Conservation (phyloP, 2,329 filamentous ascomycete genomes). For the Colletotrichum neosansevieriae region DNA sequence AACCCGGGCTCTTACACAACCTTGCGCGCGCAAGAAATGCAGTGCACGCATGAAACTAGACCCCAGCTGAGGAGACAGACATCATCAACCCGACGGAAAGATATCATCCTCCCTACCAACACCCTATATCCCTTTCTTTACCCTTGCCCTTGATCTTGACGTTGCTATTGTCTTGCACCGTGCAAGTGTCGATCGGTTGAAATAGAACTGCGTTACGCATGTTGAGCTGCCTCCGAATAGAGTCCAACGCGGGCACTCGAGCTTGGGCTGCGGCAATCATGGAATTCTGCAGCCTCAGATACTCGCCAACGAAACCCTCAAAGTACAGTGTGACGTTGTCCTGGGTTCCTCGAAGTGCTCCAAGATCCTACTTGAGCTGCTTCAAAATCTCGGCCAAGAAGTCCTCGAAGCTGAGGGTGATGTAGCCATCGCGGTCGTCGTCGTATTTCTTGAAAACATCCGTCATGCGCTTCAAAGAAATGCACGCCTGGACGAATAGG, state of each 20-base stretch:
- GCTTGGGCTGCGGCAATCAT: no score
- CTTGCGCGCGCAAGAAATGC: neutral
- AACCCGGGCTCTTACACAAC: neutral
- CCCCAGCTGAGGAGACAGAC: constrained; percentile 2
- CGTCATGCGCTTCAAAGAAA: constrained; percentile 97
- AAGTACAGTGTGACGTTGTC: no score
- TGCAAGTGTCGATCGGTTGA: no score
- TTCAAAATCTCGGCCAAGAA: constrained; percentile 78
- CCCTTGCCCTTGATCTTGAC: no score
- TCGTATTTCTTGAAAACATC: constrained; percentile 99
- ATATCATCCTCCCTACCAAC: neutral
- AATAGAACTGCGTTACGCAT: no score
- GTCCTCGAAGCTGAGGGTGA: constrained; percentile 85
- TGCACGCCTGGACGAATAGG: constrained; percentile 97
- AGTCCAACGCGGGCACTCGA: no score
- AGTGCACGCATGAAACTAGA: constrained; percentile 15
- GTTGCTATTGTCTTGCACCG: no score
- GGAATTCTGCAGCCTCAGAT: no score
- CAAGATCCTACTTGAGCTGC: constrained; percentile 63
- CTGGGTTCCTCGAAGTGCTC: no score
- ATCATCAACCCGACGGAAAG: neutral
- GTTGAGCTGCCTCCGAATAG: no score
- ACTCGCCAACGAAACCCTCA: no score
- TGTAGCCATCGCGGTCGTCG: constrained; percentile 94
- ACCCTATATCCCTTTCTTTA: neutral